phyloP scores from a whole-genome alignment of 768 basidiomycete species.

The Leccinum obscurum region DNA sequence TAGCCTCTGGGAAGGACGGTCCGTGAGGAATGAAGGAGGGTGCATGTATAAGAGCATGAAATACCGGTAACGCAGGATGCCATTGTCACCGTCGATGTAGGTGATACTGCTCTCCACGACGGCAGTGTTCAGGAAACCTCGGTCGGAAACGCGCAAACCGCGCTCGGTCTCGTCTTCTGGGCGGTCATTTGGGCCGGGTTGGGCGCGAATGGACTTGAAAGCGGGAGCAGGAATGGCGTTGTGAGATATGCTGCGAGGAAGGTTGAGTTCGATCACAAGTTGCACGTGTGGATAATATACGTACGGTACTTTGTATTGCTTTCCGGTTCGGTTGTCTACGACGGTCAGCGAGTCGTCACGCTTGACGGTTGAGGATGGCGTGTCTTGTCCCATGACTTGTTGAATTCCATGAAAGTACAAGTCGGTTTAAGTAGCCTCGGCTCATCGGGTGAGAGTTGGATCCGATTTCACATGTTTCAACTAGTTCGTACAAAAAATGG shows the following conservation, averaged over 20 bases:
- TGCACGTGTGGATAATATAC: slow-evolving; percentile 42
- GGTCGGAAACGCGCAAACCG: slow-evolving; percentile 76
- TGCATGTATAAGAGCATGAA: not conserved
- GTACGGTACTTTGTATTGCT: slow-evolving; percentile 71
- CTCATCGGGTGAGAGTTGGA: not conserved
- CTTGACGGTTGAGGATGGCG: slow-evolving; percentile 14
- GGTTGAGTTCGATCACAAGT: not conserved
- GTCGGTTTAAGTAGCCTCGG: not conserved
- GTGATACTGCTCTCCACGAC: slow-evolving; percentile 81
- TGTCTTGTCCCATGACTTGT: slow-evolving; percentile 30
- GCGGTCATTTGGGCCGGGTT: slow-evolving; percentile 56
- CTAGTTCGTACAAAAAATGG: not conserved
- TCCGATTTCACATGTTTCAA: not conserved
- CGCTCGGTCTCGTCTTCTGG: slow-evolving; percentile 83
- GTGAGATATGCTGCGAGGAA: slow-evolving; percentile 60
- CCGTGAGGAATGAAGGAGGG: not conserved
- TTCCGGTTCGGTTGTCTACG: slow-evolving; percentile 83
- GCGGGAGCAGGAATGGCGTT: slow-evolving; percentile 79
- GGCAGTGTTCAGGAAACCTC: slow-evolving; percentile 82
- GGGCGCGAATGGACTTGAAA: slow-evolving; percentile 75
- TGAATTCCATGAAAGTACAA: not conserved
- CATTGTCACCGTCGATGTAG: slow-evolving; percentile 88
- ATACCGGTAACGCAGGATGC: slow-evolving; percentile 78
- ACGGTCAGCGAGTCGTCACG: slow-evolving; percentile 54
- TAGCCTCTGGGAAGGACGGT: slow-evolving; percentile 60